Conservation (phyloP, 768 basidiomycete species). For the Xerocomellus dryophilus region DNA sequence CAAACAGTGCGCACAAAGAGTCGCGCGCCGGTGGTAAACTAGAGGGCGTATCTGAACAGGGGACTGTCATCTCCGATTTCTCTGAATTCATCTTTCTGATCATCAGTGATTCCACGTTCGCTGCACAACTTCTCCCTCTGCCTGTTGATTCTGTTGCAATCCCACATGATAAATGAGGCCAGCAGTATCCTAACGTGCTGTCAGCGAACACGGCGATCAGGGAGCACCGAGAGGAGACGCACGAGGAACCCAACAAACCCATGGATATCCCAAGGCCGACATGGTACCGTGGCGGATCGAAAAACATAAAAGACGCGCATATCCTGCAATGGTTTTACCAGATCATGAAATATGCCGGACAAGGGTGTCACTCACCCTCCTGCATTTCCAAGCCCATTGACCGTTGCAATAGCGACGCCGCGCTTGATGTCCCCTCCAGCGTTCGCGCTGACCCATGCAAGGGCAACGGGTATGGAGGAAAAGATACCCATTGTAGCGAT, state of each 20-base stretch:
- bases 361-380: slow-evolving; percentile 42
- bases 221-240: slow-evolving; percentile 9
- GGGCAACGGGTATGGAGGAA: slow-evolving; percentile 40
- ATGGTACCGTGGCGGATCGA: slow-evolving; percentile 36
- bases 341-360: neutral
- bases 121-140: slow-evolving; percentile 42
- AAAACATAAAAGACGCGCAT: slow-evolving; percentile 41
- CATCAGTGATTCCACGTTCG: slow-evolving; percentile 41
- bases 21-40: neutral
- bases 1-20: neutral
- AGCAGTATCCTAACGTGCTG: slow-evolving; percentile 35
- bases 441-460: slow-evolving; percentile 55
- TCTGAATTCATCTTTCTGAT: slow-evolving; percentile 37
- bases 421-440: slow-evolving; percentile 53
- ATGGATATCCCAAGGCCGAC: slow-evolving; percentile 32
- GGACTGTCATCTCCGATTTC: slow-evolving; percentile 53
- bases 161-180: slow-evolving; percentile 41
- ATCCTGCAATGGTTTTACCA: slow-evolving; percentile 26
- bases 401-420: slow-evolving; percentile 48
- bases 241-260: slow-evolving; percentile 26
- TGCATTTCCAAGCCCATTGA: slow-evolving; percentile 54
- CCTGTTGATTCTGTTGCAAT: slow-evolving; percentile 46
- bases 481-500: slow-evolving; percentile 49
- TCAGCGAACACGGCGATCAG: slow-evolving; percentile 26
- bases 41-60: slow-evolving; percentile 43